Evolutionary conservation across 352 stramenopile genomes (phyloP).

Genomic region (Phytophthora capsici): DNA sequence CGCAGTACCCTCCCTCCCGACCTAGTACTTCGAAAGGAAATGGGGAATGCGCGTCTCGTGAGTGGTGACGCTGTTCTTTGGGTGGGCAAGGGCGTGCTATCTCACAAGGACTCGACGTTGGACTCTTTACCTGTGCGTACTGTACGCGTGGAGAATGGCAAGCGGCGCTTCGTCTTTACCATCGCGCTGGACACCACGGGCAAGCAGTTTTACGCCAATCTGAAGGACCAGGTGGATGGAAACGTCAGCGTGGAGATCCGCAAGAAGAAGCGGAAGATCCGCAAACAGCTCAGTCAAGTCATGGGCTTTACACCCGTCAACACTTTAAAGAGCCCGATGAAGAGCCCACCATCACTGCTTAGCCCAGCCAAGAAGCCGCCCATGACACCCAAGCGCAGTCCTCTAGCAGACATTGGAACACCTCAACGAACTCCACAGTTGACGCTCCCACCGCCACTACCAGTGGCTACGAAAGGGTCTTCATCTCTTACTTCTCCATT

Average conservation of each 20-base stretch:
- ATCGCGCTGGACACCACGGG: slow-evolving; percentile 41
- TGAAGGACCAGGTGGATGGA: slow-evolving; percentile 75
- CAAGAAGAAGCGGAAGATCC: slow-evolving; percentile 85
- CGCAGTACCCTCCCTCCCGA: slow-evolving; percentile 42
- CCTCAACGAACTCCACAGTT: slow-evolving; percentile 55
- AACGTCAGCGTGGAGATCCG: slow-evolving; percentile 54
- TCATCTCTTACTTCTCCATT: slow-evolving; percentile 44
- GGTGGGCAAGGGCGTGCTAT: slow-evolving; percentile 59
- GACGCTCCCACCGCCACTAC: slow-evolving; percentile 49
- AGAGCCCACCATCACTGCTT: slow-evolving; percentile 31
- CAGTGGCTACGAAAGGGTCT: slow-evolving; percentile 48
- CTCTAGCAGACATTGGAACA: slow-evolving; percentile 54
- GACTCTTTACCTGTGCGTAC: slow-evolving; percentile 41
- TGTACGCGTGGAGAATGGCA: slow-evolving; percentile 62
- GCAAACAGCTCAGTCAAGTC: slow-evolving; percentile 63
- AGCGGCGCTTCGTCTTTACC: slow-evolving; percentile 74
- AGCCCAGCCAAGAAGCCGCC: slow-evolving; percentile 44
- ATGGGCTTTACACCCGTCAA: slow-evolving; percentile 77
- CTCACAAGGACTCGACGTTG: slow-evolving; percentile 50
- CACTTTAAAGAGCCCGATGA: slow-evolving; percentile 63
- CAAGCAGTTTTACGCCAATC: slow-evolving; percentile 67
- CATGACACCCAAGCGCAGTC: slow-evolving; percentile 48
- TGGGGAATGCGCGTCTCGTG: slow-evolving; percentile 81
- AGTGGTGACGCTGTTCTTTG: slow-evolving; percentile 76
- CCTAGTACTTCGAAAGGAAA: slow-evolving; percentile 77